Percentiles rank a stretch among this genome's conserved stretches.
These are phyloP conservation scores for Arctium lappa DNA, from an alignment of 129 eudicot genomes.

Conservation along the genomic window DNA sequence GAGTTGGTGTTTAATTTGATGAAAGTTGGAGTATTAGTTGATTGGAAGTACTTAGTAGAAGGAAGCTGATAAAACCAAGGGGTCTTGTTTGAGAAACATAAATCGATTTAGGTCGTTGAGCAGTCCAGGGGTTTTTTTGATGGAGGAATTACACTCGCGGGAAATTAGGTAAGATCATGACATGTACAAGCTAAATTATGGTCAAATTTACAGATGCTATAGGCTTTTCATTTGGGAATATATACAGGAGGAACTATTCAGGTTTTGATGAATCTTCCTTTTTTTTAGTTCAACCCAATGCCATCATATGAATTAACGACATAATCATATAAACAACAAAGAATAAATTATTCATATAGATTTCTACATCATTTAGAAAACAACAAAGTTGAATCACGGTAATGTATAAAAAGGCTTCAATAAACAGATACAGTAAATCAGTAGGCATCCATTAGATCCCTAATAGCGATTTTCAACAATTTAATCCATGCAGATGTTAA, in stretches of 20 bases:
- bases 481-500: slow-evolving; percentile 10
- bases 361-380: neutral
- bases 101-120: neutral
- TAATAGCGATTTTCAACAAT: neutral
- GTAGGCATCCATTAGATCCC: slow-evolving; percentile 11
- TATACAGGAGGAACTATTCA: neutral
- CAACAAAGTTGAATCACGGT: neutral
- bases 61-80: neutral
- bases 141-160: neutral
- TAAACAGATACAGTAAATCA: neutral
- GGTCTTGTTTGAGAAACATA: neutral
- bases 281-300: neutral
- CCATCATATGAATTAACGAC: neutral
- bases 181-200: neutral
- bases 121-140: no score
- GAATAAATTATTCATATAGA: neutral
- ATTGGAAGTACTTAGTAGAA: neutral
- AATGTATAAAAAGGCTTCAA: neutral
- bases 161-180: neutral
- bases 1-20: neutral
- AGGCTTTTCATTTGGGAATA: neutral
- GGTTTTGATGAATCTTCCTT: neutral
- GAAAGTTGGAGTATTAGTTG: neutral
- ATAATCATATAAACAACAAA: neutral
- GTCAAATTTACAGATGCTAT: neutral